Evolutionary conservation across 345 rosid species (phyloP).

Genomic region (Eucalyptus curtisii): DNA sequence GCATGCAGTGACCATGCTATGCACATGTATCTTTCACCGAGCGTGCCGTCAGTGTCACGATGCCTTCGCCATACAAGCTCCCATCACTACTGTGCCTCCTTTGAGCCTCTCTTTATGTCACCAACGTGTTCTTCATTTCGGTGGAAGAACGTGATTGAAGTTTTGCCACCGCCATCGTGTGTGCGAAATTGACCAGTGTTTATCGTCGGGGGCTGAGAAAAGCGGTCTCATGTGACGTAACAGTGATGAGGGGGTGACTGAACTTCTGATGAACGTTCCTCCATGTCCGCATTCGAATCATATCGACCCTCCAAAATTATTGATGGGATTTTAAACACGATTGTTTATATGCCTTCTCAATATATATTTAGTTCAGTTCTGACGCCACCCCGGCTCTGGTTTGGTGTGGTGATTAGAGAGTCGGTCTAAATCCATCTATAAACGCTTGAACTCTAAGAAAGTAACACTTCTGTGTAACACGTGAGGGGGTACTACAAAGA

Average conservation of each 20-base stretch:
- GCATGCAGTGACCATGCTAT: not conserved
- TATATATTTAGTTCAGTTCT: not conserved
- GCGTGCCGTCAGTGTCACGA: not conserved
- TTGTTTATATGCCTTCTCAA: not conserved
- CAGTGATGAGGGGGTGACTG: not conserved
- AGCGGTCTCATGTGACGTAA: not conserved
- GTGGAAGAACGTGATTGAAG: not conserved
- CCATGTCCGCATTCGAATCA: not conserved
- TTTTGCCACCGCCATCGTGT: not conserved
- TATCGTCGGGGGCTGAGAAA: not conserved
- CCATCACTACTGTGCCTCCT: not conserved
- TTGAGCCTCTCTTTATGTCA: not conserved
- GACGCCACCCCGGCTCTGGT: not conserved
- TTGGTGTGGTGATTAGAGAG: not conserved
- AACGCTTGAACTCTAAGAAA: not conserved
- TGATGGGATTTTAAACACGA: not conserved
- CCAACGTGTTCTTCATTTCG: not conserved
- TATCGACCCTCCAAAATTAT: not conserved
- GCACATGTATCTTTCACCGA: not conserved
- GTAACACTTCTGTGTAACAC: not conserved
- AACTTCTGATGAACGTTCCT: not conserved
- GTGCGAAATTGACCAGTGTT: not conserved
- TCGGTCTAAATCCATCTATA: not conserved
- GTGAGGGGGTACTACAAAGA: not conserved
- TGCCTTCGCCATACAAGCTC: not conserved